Percentiles rank a stretch among this genome's conserved stretches.
These are phyloP conservation scores for Pseudogymnoascus sp. DNA, from an alignment of 2,329 filamentous ascomycete species.

Conservation along the genomic window DNA sequence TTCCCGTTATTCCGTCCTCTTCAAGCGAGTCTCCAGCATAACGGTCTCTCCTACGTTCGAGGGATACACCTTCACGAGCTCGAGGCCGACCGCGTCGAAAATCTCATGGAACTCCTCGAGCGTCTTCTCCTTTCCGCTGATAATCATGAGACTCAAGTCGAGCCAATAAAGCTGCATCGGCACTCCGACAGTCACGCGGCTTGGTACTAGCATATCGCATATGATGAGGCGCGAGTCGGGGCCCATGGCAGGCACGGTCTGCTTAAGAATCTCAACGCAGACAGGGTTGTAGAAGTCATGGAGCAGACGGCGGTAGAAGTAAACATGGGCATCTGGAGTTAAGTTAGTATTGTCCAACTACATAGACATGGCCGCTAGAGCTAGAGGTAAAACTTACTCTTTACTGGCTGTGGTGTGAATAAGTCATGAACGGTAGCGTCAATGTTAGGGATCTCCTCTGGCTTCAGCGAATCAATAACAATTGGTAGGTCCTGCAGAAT, in stretches of 20 bases:
- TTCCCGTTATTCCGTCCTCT: conserved; percentile 10
- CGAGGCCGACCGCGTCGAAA: conserved; percentile 19
- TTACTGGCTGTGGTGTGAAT: conserved; percentile 23
- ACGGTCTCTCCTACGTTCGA: conserved; percentile 26
- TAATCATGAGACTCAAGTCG: conserved; percentile 25
- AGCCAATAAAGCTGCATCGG: conserved; percentile 27
- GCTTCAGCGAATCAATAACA: conserved; percentile 20
- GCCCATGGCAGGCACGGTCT: conserved; percentile 19
- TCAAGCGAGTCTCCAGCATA: conserved; percentile 27
- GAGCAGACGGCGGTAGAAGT: conserved; percentile 22
- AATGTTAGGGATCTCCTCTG: conserved; percentile 20
- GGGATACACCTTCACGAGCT: conserved; percentile 23
- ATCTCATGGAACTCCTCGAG: conserved; percentile 24
- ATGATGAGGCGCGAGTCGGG: conserved; percentile 22
- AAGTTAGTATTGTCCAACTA: not conserved
- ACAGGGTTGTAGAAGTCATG: conserved; percentile 23
- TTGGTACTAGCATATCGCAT: conserved; percentile 22
- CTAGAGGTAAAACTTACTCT: conserved; percentile 15
- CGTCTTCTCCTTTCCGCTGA: conserved; percentile 27
- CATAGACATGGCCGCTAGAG: not conserved
- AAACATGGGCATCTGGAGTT: conserved; percentile 22
- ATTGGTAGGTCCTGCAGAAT: conserved; percentile 24
- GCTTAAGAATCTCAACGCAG: conserved; percentile 22
- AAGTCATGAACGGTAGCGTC: conserved; percentile 26
- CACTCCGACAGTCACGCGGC: conserved; percentile 17